phyloP scores from a whole-genome alignment of 192 early-diverging fungal species.

The Podila horticola region DNA sequence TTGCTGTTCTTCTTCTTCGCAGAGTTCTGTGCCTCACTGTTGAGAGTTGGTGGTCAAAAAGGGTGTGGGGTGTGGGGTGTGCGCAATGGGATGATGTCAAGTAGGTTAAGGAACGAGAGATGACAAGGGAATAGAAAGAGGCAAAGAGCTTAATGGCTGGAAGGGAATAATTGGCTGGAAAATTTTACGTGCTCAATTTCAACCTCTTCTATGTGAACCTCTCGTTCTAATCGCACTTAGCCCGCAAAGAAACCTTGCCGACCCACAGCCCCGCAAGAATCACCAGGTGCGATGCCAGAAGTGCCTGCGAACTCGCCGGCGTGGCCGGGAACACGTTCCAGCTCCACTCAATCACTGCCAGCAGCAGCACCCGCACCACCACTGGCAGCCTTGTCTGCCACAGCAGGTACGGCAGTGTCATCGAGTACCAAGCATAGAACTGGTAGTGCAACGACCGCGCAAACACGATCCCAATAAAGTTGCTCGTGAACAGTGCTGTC shows the following conservation, averaged over 20 bases:
- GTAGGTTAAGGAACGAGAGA: too few relatives aligned
- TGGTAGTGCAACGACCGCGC: conserved; percentile 95
- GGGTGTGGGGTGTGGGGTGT: too few relatives aligned
- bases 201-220: too few relatives aligned
- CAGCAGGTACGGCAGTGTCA: conserved; percentile 84
- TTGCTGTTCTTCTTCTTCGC: too few relatives aligned
- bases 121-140: too few relatives aligned
- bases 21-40: too few relatives aligned
- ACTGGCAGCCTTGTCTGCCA: conserved; percentile 61
- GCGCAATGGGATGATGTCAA: too few relatives aligned
- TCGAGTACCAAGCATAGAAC: conserved; percentile 96
- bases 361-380: conserved; percentile 26
- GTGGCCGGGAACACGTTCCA: conserved; percentile 95
- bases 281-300: conserved; percentile 33
- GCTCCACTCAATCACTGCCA: conserved; percentile 71
- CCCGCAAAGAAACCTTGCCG: conserved; percentile 1
- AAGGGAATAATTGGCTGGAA: too few relatives aligned
- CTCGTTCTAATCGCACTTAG: too few relatives aligned
- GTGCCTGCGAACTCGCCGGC: conserved; percentile 32
- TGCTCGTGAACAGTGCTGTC: conserved; percentile 80
- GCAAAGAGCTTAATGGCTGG: too few relatives aligned
- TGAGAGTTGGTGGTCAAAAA: too few relatives aligned
- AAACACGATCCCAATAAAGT: conserved; percentile 91
- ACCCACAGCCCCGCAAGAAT: conserved; percentile 50
- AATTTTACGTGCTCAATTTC: too few relatives aligned